phyloP scores from a whole-genome alignment of 257 asterid species.

The Paulownia fortunei region DNA sequence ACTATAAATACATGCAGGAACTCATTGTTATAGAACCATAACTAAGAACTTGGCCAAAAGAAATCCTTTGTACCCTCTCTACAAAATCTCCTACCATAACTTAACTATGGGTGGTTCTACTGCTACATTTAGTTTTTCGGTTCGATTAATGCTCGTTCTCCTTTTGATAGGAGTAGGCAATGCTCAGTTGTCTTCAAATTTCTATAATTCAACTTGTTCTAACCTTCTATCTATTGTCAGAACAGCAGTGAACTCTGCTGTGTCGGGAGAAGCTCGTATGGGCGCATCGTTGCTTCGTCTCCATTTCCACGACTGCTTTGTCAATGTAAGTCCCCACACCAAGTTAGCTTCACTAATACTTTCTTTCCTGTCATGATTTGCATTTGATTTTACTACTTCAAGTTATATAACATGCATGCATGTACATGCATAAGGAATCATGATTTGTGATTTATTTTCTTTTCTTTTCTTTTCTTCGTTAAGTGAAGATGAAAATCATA shows the following conservation, averaged over 20 bases:
- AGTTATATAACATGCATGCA: neutral
- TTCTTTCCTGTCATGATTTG: too few relatives aligned
- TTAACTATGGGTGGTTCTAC: constrained; percentile 26
- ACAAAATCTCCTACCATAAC: neutral
- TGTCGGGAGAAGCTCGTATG: constrained; percentile 48
- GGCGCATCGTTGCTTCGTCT: constrained; percentile 69
- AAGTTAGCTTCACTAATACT: too few relatives aligned
- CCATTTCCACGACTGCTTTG: constrained; percentile 66
- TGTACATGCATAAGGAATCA: neutral
- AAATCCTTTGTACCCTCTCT: neutral
- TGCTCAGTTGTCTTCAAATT: constrained; percentile 59
- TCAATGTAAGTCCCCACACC: constrained; percentile 53
- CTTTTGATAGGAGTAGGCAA: constrained; percentile 42
- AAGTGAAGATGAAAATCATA: too few relatives aligned
- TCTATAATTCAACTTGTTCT: constrained; percentile 60
- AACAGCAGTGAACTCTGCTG: constrained; percentile 56
- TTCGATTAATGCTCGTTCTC: constrained; percentile 33
- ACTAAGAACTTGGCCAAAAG: neutral
- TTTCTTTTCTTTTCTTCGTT: too few relatives aligned
- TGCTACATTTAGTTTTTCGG: neutral
- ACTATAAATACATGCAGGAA: constrained; percentile 47
- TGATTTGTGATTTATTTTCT: too few relatives aligned
- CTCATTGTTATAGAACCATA: constrained; percentile 19
- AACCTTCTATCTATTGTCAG: constrained; percentile 50
- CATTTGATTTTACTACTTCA: neutral